phyloP scores from a whole-genome alignment of 495 filamentous ascomycete species.

The Aspergillus panamensis region DNA sequence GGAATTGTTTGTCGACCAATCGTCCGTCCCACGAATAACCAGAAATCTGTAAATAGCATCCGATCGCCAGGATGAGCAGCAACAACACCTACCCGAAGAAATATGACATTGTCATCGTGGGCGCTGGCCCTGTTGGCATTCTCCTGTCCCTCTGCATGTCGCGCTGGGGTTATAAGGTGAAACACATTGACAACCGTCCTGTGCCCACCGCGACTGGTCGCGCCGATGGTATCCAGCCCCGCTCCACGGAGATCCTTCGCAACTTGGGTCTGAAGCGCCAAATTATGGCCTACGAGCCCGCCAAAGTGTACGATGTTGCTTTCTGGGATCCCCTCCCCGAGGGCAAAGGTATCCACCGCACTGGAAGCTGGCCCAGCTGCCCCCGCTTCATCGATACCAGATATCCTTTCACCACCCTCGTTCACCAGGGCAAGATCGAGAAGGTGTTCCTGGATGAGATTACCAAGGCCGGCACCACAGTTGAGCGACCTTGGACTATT shows the following conservation, averaged over 20 bases:
- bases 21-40: background rate
- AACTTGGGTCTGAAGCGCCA: constrained; percentile 64
- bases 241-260: constrained; percentile 64
- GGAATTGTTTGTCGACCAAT: background rate
- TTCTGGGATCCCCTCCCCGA: constrained; percentile 58
- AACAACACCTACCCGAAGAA: constrained; percentile 36
- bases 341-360: constrained; percentile 54
- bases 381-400: constrained; percentile 63
- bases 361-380: constrained; percentile 61
- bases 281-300: constrained; percentile 62
- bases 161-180: constrained; percentile 66
- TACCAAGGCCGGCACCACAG: constrained; percentile 52
- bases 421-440: constrained; percentile 66
- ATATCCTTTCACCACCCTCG: constrained; percentile 62
- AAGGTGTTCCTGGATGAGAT: constrained; percentile 61
- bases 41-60: constrained; percentile 1
- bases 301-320: constrained; percentile 64
- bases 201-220: constrained; percentile 62
- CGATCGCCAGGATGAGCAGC: constrained; percentile 32
- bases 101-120: constrained; percentile 79
- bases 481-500: constrained; percentile 64
- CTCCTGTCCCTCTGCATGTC: constrained; percentile 79
- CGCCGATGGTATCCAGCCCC: constrained; percentile 73
- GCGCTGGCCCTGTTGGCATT: constrained; percentile 84
- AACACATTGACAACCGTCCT: constrained; percentile 63